phyloP scores from a whole-genome alignment of 2,329 filamentous ascomycete genomes.

The Achaetomium macrosporum region DNA sequence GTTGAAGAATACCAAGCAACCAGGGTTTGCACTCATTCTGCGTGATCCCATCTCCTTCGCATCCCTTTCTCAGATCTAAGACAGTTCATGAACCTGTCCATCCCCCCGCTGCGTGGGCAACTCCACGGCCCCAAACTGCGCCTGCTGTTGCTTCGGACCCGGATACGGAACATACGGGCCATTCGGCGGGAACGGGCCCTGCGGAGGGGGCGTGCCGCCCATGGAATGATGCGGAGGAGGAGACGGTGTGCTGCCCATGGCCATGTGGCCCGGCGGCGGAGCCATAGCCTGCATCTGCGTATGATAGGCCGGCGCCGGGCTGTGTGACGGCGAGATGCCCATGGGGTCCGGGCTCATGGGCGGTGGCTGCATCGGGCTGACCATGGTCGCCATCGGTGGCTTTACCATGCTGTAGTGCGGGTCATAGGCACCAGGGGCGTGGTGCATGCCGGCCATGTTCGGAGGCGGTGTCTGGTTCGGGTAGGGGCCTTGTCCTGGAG shows the following conservation, averaged over 20 bases:
- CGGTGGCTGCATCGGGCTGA: conserved; percentile 2
- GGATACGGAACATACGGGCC: background rate
- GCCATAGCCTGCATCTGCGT: conserved; percentile 1
- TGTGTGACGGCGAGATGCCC: background rate
- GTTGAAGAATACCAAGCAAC: too few relatives aligned
- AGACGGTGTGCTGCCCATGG: background rate
- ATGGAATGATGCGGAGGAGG: background rate
- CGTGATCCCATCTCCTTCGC: too few relatives aligned
- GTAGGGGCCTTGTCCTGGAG: background rate
- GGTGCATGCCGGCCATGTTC: background rate
- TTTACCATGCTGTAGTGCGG: conserved; percentile 12
- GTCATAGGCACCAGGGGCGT: background rate
- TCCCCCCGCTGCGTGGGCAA: conserved; percentile 16
- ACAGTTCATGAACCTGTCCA: conserved; percentile 17
- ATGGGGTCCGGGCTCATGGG: background rate
- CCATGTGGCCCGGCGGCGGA: background rate
- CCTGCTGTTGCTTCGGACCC: background rate
- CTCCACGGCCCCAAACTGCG: conserved; percentile 2
- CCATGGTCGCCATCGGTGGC: background rate
- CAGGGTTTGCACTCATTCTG: too few relatives aligned
- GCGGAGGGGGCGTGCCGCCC: background rate
- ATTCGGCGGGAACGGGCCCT: background rate
- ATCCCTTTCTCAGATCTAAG: background rate
- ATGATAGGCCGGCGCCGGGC: conserved; percentile 5
- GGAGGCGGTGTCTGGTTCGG: background rate